phyloP scores from a whole-genome alignment of 1,139 yeast genomes.

The Entelexis paramagnoliae region DNA sequence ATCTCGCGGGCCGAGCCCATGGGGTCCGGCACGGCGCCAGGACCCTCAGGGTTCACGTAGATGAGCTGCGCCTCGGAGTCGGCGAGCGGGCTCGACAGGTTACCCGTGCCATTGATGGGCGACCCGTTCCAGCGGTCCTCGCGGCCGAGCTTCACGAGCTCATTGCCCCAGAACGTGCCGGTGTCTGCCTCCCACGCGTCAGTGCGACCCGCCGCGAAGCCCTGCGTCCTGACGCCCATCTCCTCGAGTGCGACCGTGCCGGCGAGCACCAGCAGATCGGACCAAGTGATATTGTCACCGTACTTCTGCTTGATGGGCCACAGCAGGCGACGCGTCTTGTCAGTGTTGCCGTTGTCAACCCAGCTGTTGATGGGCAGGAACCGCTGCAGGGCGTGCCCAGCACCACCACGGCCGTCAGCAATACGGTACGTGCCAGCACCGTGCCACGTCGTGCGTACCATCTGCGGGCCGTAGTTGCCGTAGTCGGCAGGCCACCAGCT shows the following conservation, averaged over 20 bases:
- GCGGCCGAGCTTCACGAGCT: constrained; percentile 15
- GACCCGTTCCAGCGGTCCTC: constrained; percentile 18
- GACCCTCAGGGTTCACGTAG: constrained; percentile 23
- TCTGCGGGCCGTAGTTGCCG: constrained; percentile 20
- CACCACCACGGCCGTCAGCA: constrained; percentile 22
- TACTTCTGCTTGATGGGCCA: constrained; percentile 23
- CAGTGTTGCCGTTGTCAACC: constrained; percentile 22
- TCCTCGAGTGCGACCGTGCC: constrained; percentile 21
- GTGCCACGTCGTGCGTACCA: constrained; percentile 23
- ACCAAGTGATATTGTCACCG: constrained; percentile 21
- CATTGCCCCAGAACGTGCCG: constrained; percentile 22
- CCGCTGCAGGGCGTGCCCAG: constrained; percentile 20
- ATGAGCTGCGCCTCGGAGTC: constrained; percentile 16
- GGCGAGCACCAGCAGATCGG: constrained; percentile 19
- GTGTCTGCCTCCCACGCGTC: constrained; percentile 21
- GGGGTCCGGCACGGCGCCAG: constrained; percentile 19
- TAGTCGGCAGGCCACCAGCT: constrained; percentile 24
- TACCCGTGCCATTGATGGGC: constrained; percentile 10
- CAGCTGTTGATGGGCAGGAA: constrained; percentile 21
- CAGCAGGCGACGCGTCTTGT: constrained; percentile 21
- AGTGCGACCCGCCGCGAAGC: constrained; percentile 20
- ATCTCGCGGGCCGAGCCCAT: constrained; percentile 18
- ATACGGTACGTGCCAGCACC: constrained; percentile 22
- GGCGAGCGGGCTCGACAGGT: constrained; percentile 19
- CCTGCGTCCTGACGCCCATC: constrained; percentile 20